Base-by-base conservation (phyloP, 257 asterid species). In the Plantago ovata region DNA sequence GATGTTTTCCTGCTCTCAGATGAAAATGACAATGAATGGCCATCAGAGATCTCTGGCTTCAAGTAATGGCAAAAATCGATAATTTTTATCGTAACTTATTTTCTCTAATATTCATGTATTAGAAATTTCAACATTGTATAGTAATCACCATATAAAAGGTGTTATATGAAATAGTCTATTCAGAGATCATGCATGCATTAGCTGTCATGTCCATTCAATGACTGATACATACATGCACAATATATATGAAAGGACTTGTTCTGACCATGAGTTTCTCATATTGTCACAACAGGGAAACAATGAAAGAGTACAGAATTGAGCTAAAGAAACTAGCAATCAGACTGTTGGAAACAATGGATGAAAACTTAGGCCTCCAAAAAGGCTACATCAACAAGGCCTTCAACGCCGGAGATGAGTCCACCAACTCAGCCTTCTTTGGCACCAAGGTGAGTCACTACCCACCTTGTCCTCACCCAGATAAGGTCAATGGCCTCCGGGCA, bases 401-500 rank as follows among this genome's bases (percentile, higher is more conserved):
- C 73, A 78, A 83, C 10, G 77, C 70, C 0, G 87, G 76, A 21
- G 78, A 74, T 11, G 65, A 70, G 42, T 46, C 62, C 13, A 67
- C 65, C 4, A 47, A 54, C 6, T 32, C 53, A 0, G 95, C 97
- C 48, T 86, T 89, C 63, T 89, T 86, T 7, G 97, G 95, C 20
- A 89, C 95, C n/a, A 89, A 89, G 62, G 84, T 89, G 23, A 89
- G 97, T 75, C 97, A 86, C 66, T 89, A 89, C 60, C 97, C 97
- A 0, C 94, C 94, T 0, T 89, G 97, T 57, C 89, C 97, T 10
- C 61, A 63, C 54, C 95, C 97, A 0, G 84, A 86, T 1, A 81
- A 54, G 62, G 79, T 80, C 6, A 80, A 56, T 16, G 97, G 89
- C 21, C 89, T 89, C 14, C 77, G 97, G 32, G 95, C 97, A 51